A percentile compares a stretch with the other conserved stretches of the same genome.
phyloP scores from a whole-genome alignment of 2,329 filamentous ascomycete genomes.

The Mycosphaerella arachidis region DNA sequence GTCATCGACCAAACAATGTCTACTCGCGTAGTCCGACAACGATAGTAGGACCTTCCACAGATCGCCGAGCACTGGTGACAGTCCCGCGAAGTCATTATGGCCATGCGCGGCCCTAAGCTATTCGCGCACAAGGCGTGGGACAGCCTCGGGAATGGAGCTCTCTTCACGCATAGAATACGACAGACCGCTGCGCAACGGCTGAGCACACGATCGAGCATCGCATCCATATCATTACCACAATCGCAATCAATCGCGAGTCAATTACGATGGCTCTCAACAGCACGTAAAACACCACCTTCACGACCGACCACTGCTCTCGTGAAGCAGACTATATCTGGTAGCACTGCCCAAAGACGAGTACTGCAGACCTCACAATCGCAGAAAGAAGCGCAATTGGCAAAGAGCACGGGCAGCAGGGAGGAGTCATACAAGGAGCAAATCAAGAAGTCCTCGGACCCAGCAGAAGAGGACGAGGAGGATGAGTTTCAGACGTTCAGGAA shows the following conservation, averaged over 20 bases:
- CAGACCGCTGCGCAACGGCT: constrained; percentile 1
- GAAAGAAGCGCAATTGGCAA: constrained; percentile 10
- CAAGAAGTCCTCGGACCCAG: constrained; percentile 21
- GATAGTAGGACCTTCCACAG: neutral
- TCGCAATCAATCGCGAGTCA: constrained; percentile 1
- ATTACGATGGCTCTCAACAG: constrained; percentile 18
- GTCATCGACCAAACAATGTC: constrained; percentile 9
- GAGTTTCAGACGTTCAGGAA: constrained; percentile 58
- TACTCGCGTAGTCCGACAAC: neutral
- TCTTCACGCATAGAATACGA: constrained; percentile 33
- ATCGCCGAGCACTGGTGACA: neutral
- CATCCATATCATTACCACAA: neutral
- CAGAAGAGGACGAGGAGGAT: constrained; percentile 47
- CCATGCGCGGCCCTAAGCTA: constrained; percentile 21
- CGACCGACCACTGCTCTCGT: constrained; percentile 12
- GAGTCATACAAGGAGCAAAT: constrained; percentile 18
- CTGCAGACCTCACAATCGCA: constrained; percentile 19
- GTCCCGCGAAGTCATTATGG: constrained; percentile 4
- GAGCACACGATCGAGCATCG: neutral
- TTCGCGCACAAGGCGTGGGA: constrained; percentile 31
- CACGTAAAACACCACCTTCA: constrained; percentile 1
- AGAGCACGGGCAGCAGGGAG: constrained; percentile 10
- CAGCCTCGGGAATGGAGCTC: constrained; percentile 32
- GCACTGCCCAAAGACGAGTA: constrained; percentile 11
- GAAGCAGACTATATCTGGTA: constrained; percentile 3